phyloP scores from a whole-genome alignment of 352 stramenopile species.

The Pythium guiyangense region DNA sequence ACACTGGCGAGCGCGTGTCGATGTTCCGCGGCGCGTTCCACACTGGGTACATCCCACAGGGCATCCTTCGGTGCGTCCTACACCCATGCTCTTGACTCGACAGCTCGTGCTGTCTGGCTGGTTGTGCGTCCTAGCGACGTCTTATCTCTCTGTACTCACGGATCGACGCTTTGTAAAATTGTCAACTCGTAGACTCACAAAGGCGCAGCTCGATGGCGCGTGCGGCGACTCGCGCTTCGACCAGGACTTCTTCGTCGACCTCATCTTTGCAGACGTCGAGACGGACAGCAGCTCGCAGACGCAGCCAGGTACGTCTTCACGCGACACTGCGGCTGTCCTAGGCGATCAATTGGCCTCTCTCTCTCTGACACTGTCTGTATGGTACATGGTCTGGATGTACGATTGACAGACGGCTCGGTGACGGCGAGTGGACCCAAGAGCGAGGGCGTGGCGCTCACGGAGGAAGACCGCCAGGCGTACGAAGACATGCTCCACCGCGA shows the following conservation, averaged over 20 bases:
- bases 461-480: slow-evolving; percentile 81
- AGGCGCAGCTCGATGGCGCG: slow-evolving; percentile 94
- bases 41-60: slow-evolving; percentile 96
- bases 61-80: slow-evolving; percentile 82
- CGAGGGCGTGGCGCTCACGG: slow-evolving; percentile 70
- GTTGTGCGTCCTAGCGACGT: too few relatives aligned
- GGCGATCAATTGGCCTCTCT: neutral
- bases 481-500: slow-evolving; percentile 87
- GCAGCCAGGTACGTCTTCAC: slow-evolving; percentile 10
- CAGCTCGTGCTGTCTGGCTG: too few relatives aligned
- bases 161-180: neutral
- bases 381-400: neutral
- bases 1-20: slow-evolving; percentile 82
- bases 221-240: slow-evolving; percentile 92
- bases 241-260: slow-evolving; percentile 95
- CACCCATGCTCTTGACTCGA: too few relatives aligned
- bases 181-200: slow-evolving; percentile 78
- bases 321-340: neutral
- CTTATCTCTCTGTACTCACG: too few relatives aligned
- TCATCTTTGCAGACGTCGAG: slow-evolving; percentile 95
- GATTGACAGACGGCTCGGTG: slow-evolving; percentile 10
- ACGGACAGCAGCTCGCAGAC: slow-evolving; percentile 41
- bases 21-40: slow-evolving; percentile 99
- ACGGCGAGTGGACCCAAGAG: slow-evolving; percentile 29
- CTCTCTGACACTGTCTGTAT: neutral